These are phyloP conservation scores for Aspergillus bridgeri DNA, from an alignment of 495 filamentous ascomycete genomes.

Conservation along the genomic window DNA sequence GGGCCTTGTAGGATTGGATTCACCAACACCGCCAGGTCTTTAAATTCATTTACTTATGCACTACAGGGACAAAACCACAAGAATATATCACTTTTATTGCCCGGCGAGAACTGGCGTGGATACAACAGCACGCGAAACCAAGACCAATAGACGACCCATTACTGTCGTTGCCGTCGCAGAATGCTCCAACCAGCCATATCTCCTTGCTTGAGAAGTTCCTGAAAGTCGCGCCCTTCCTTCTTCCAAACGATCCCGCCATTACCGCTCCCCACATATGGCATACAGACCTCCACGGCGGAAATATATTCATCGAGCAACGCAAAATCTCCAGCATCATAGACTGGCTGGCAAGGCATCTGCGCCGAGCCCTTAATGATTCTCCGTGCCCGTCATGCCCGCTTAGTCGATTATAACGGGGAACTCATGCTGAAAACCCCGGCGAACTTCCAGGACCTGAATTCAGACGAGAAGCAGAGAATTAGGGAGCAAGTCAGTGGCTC, in stretches of 20 bases:
- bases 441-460: conserved; percentile 23
- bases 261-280: conserved; percentile 29
- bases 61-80: conserved; percentile 19
- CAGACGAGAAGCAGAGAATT: conserved; percentile 16
- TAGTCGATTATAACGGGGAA: conserved; percentile 28
- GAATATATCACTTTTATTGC: conserved; percentile 23
- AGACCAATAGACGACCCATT: conserved; percentile 12
- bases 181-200: conserved; percentile 19
- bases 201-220: conserved; percentile 23
- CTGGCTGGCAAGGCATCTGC: conserved; percentile 29
- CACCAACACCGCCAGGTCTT: too few species aligned
- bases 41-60: conserved; percentile 10
- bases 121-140: conserved; percentile 22
- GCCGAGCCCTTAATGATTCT: conserved; percentile 26
- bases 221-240: conserved; percentile 23
- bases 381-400: conserved; percentile 18
- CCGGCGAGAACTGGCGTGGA: conserved; percentile 27
- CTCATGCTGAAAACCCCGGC: conserved; percentile 22
- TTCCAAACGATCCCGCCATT: conserved; percentile 20
- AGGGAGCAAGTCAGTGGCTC: conserved; percentile 20
- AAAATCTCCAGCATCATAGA: conserved; percentile 31
- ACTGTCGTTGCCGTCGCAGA: conserved; percentile 16
- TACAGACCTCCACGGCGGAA: conserved; percentile 31
- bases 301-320: conserved; percentile 31
- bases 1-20: conserved; percentile 30